phyloP scores from a whole-genome alignment of 2,329 filamentous ascomycete genomes.

The Aspergillus pseudoterreus region DNA sequence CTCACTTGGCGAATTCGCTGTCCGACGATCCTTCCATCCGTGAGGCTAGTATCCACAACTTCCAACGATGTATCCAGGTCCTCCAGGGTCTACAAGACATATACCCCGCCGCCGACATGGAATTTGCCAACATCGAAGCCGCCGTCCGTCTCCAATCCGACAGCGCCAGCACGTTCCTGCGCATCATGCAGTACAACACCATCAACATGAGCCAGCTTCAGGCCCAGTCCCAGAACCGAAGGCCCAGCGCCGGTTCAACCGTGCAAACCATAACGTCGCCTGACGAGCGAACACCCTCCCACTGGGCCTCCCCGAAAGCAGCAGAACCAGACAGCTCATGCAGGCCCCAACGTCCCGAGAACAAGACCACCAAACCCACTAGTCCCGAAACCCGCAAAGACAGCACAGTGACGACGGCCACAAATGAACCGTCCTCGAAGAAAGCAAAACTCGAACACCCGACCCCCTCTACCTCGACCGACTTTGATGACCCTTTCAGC shows the following conservation, averaged over 20 bases:
- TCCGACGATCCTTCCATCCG: conserved; percentile 67
- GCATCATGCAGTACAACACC: conserved; percentile 30
- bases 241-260: conserved; percentile 14
- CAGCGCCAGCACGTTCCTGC: conserved; percentile 25
- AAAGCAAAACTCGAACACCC: conserved; percentile 10
- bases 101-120: conserved; percentile 82
- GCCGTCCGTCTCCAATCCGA: conserved; percentile 9
- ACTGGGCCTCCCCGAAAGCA: conserved; percentile 11
- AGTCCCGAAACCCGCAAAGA: conserved; percentile 1
- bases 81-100: conserved; percentile 79
- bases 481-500: conserved; percentile 23
- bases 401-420: conserved; percentile 5
- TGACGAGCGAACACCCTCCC: conserved; percentile 4
- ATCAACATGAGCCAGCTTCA: conserved; percentile 7
- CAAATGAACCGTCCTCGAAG: conserved; percentile 1
- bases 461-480: conserved; percentile 18
- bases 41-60: conserved; percentile 67
- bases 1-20: conserved; percentile 82
- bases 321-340: neutral
- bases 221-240: conserved; percentile 3
- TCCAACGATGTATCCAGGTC: conserved; percentile 79
- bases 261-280: conserved; percentile 7
- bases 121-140: conserved; percentile 15
- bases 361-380: neutral
- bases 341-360: neutral